Base-by-base conservation (phyloP, 2,329 filamentous ascomycete genomes). In the Trichoderma koningii region DNA sequence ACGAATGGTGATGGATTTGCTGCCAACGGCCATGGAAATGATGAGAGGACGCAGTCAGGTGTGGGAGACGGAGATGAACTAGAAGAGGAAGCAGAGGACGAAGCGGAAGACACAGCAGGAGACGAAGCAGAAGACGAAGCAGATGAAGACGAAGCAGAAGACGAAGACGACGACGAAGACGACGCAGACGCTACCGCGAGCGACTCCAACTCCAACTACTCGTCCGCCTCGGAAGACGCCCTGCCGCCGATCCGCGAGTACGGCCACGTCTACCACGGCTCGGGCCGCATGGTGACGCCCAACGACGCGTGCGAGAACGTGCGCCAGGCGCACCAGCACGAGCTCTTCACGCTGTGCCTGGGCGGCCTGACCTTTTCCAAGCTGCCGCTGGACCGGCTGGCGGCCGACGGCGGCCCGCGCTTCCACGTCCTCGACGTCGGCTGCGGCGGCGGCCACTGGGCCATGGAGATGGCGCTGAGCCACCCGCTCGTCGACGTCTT, bases 401-500 rank as follows among this genome's bases (percentile, higher is more conserved):
- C 65, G 1, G 42, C 63, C 5, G 68, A 70, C 21, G 64, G 69
- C 21, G 64, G 69, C 5, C 45, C n/a, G 14, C 71, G 68, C 2
- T 69, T 71, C 51, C 66, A 70, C 45, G 76, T 82, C 38, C 69
- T 81, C 23, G 80, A 82, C 63, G 69, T 81, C 4, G 80, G 80
- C 23, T 74, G 75, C 47, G 80, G 80, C 1, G 79, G 73, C 7
- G 80, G 79, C 42, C 68, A 76, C 23, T 82, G 79, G 80, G 77
- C 78, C 45, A 72, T 78, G 53, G 79, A 80, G 47, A 77, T 80
- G 75, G 80, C 75, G 5, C 74, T 73, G 50, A 72, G 72, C 6
- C 78, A 79, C 62, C 79, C 80, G 3, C 72, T 76, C 28, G 76
- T 75, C 28, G 71, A 73, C 4, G 75, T 81, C 15, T 74, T 78